Evolutionary conservation across 2,329 filamentous ascomycete genomes (phyloP), one percentile per base, ranked within the genome.

Genomic region (Aspergillus phoenicis): DNA sequence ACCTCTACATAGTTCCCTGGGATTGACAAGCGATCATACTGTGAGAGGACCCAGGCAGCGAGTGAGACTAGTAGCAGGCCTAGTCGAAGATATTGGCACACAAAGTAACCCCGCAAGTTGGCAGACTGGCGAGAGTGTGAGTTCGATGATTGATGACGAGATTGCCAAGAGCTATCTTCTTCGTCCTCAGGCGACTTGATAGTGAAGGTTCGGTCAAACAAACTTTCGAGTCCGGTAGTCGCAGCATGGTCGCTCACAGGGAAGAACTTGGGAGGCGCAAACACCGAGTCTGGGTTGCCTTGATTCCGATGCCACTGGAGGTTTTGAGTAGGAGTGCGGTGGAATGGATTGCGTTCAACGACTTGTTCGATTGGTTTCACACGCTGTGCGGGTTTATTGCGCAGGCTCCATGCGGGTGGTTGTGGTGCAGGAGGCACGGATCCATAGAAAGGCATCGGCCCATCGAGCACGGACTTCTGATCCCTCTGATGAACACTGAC

Each of bases 191-290:
- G 62, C 52, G 69, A 66, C 63, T 72, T 67, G 58, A 74, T 70
- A 68, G 76, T 78, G 58, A 82, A 82, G 4, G 80, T 73, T 28
- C 71, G 71, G 52, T 80, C 77, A 66, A 83, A 82, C 24, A 82
- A 66, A 43, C 69, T 75, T 66, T 83, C 81, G 10, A 83, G 66
- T 7, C 80, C 80, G 26, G 80, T 82, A 26, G 80, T 77, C 20
- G 74, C 72, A 49, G 70, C 68, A 62, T 75, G 70, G 59, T 81
- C 78, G 60, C 74, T 71, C 41, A 65, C 68, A 4, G 78, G 77
- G 55, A 82, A 82, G 66, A 82, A 82, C 45, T 67, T 80, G 4
- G 80, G 80, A 5, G 75, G 72, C n/a, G 77, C 76, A 61, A 83
- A 80, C 2, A 75, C 66, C 22, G 68, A 62, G 57, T 75, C 73